Percentiles rank a stretch among this genome's conserved stretches.
phyloP scores from a whole-genome alignment of 176 grass and related monocot genomes.

The Areca catechu region DNA sequence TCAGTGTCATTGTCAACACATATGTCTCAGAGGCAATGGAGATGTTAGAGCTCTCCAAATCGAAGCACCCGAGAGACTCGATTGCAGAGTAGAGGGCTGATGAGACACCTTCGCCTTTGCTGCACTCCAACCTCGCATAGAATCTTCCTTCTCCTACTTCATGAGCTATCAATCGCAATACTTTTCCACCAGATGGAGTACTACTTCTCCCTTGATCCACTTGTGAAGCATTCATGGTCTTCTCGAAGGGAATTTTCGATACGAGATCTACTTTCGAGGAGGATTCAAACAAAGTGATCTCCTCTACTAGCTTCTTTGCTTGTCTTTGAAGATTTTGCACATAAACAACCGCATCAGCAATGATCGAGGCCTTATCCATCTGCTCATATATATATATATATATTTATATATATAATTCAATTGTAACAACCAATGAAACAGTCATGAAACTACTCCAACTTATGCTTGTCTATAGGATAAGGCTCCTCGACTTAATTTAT shows the following conservation, averaged over 20 bases:
- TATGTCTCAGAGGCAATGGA: conserved; percentile 29
- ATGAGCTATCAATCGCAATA: conserved; percentile 29
- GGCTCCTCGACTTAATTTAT: too few relatives aligned
- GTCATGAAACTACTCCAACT: too few relatives aligned
- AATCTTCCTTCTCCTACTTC: conserved; percentile 49
- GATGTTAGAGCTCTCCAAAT: conserved; percentile 61
- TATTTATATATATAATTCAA: not conserved
- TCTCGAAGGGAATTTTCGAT: not conserved
- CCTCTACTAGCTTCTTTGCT: conserved; percentile 49
- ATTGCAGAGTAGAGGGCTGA: conserved; percentile 50
- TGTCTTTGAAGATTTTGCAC: conserved; percentile 57
- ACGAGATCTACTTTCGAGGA: conserved; percentile 15
- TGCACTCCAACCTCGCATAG: conserved; percentile 64
- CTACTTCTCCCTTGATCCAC: not conserved
- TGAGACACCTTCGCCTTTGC: conserved; percentile 27
- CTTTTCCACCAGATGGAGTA: conserved; percentile 23
- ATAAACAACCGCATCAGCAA: conserved; percentile 75
- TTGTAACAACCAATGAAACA: too few relatives aligned
- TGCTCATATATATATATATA: conserved; percentile 6
- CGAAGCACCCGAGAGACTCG: conserved; percentile 56
- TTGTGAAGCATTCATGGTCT: not conserved
- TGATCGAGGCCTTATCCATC: conserved; percentile 98
- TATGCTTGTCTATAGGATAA: too few relatives aligned
- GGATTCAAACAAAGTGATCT: conserved; percentile 54
- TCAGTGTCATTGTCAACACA: conserved; percentile 47